phyloP scores from a whole-genome alignment of 2,329 filamentous ascomycete genomes.

The Claviceps humidiphila region DNA sequence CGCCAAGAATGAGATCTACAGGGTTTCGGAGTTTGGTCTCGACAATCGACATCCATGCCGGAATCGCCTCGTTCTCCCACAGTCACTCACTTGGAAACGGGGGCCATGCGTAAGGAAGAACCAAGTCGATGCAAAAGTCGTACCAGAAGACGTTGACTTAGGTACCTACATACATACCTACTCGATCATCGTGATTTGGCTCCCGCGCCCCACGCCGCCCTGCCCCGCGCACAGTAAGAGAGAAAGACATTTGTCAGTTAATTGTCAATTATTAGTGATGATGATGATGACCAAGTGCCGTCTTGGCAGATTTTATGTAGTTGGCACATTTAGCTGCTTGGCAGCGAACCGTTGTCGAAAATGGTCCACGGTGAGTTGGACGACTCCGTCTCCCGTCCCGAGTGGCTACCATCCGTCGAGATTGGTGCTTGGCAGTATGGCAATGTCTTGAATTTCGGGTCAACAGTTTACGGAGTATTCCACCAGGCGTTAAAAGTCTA shows the following conservation, averaged over 20 bases:
- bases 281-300: background rate
- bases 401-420: background rate
- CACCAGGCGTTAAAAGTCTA: background rate
- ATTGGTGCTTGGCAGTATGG: conserved; percentile 1
- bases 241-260: background rate
- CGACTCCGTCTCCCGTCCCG: background rate
- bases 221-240: background rate
- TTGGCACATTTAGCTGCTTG: background rate
- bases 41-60: background rate
- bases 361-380: background rate
- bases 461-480: background rate
- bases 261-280: background rate
- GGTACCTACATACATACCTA: background rate
- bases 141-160: background rate
- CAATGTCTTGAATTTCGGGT: background rate
- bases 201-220: background rate
- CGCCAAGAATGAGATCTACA: background rate
- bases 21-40: background rate
- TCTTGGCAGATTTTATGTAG: conserved; percentile 2
- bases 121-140: background rate
- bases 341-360: background rate
- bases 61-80: background rate
- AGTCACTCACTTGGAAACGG: background rate
- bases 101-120: background rate
- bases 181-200: background rate